Conservation (phyloP, 352 stramenopile species). For the Pythium periplocum region DNA sequence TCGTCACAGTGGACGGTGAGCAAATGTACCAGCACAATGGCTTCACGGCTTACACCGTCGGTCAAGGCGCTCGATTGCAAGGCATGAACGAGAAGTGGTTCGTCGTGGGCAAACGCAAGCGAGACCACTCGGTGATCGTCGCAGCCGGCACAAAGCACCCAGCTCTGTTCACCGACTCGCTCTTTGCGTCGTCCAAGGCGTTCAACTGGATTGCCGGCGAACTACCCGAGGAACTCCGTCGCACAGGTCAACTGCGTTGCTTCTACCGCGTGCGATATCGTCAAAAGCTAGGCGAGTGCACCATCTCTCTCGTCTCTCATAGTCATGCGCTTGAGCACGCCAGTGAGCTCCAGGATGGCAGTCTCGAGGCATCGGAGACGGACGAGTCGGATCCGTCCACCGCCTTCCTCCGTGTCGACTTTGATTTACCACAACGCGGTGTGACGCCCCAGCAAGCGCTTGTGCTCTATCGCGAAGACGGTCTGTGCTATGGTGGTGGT, state of each 20-base stretch:
- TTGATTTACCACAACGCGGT: constrained; percentile 76
- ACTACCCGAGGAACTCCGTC: constrained; percentile 31
- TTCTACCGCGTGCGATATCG: constrained; percentile 82
- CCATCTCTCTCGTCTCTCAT: constrained; percentile 48
- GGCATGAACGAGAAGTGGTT: constrained; percentile 89
- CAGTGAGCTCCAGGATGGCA: constrained; percentile 54
- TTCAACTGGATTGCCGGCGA: constrained; percentile 91
- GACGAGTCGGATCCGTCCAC: constrained; percentile 2
- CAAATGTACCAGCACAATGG: constrained; percentile 73
- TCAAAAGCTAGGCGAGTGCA: constrained; percentile 60
- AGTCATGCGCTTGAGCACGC: constrained; percentile 25
- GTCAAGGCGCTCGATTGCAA: constrained; percentile 89
- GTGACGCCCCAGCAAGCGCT: constrained; percentile 82
- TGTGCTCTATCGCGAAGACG: constrained; percentile 80
- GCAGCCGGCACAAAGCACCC: constrained; percentile 88
- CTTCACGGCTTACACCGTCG: constrained; percentile 90
- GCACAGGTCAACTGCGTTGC: constrained; percentile 45
- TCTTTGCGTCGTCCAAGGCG: constrained; percentile 58
- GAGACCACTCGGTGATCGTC: constrained; percentile 76
- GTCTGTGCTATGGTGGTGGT: constrained; percentile 74
- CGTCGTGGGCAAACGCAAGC: constrained; percentile 76
- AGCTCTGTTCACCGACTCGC: constrained; percentile 83
- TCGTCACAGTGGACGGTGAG: constrained; percentile 65
- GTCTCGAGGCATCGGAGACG: constrained; percentile 3
- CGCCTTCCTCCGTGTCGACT: constrained; percentile 66